These are phyloP conservation scores for Mitragyna speciosa DNA, from an alignment of 257 asterid species.

Conservation along the genomic window DNA sequence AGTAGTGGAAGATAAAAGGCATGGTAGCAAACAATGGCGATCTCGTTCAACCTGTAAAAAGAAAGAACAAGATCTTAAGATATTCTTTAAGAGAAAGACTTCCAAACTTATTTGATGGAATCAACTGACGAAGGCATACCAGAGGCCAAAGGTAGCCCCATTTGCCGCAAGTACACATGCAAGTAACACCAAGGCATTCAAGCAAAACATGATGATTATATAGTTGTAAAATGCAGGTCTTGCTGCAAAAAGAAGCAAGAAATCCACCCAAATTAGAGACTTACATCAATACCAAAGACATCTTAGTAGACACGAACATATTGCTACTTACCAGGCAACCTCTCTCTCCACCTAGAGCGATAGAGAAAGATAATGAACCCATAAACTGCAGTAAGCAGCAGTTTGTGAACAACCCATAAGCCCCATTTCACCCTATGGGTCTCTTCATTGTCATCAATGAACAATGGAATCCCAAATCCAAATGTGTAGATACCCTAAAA, in stretches of 20 bases:
- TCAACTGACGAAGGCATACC: constrained; percentile 26
- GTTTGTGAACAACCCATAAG: constrained; percentile 44
- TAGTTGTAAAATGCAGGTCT: constrained; percentile 52
- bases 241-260: constrained; percentile 31
- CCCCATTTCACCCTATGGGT: constrained; percentile 37
- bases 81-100: background rate
- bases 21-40: constrained; percentile 34
- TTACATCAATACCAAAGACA: background rate
- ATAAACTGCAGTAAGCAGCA: constrained; percentile 44
- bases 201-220: constrained; percentile 35
- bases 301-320: background rate
- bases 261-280: background rate
- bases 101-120: background rate
- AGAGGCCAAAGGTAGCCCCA: constrained; percentile 39
- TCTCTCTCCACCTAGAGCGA: constrained; percentile 42
- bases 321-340: constrained; percentile 41
- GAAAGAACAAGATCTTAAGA: constrained; percentile 8
- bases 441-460: constrained; percentile 20
- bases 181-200: constrained; percentile 32
- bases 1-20: constrained; percentile 45
- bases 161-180: constrained; percentile 40
- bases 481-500: constrained; percentile 39
- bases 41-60: constrained; percentile 36
- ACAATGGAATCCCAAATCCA: constrained; percentile 40
- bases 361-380: constrained; percentile 41